A percentile compares a stretch with the other conserved stretches of the same genome.
phyloP scores from a whole-genome alignment of 805 yeast species.

The Torulaspora microellipsoides region DNA sequence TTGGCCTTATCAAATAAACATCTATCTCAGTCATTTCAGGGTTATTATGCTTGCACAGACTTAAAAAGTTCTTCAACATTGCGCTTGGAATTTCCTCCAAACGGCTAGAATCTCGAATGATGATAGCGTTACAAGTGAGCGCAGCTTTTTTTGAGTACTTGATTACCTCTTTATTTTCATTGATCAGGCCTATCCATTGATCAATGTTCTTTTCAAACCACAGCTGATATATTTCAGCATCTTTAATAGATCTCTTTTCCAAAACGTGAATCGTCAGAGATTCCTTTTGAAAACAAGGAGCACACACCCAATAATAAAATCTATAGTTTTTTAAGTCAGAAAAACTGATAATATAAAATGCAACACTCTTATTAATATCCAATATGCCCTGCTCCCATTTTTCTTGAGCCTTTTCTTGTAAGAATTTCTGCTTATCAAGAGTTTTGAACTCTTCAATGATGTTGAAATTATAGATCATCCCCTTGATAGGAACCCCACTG shows the following conservation, averaged over 20 bases:
- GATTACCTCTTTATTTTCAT: slow-evolving; percentile 16
- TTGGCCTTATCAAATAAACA: slow-evolving; percentile 39
- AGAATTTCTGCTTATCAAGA: slow-evolving; percentile 55
- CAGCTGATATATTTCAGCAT: slow-evolving; percentile 5
- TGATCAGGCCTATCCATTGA: slow-evolving; percentile 31
- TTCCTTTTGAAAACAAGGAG: slow-evolving; percentile 51
- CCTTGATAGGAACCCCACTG: slow-evolving; percentile 25
- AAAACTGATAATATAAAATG: slow-evolving; percentile 57
- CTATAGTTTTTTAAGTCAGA: slow-evolving; percentile 87
- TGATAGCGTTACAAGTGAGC: slow-evolving; percentile 24
- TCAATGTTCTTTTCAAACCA: slow-evolving; percentile 20
- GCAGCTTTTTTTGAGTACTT: slow-evolving; percentile 13
- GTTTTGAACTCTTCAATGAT: slow-evolving; percentile 81
- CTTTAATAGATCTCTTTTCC: not conserved
- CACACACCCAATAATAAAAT: slow-evolving; percentile 86
- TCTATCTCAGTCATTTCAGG: slow-evolving; percentile 36
- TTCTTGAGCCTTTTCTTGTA: slow-evolving; percentile 41
- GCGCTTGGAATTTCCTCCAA: slow-evolving; percentile 43
- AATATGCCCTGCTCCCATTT: slow-evolving; percentile 26
- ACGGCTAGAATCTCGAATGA: slow-evolving; percentile 40
- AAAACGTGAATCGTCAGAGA: slow-evolving; percentile 9
- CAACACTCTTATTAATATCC: slow-evolving; percentile 25
- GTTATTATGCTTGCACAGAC: slow-evolving; percentile 36
- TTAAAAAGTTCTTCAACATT: slow-evolving; percentile 55
- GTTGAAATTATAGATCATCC: slow-evolving; percentile 58